These are phyloP conservation scores for Cutaneotrichosporon sp. DNA, from an alignment of 1,284 basidiomycete genomes.

Conservation along the genomic window DNA sequence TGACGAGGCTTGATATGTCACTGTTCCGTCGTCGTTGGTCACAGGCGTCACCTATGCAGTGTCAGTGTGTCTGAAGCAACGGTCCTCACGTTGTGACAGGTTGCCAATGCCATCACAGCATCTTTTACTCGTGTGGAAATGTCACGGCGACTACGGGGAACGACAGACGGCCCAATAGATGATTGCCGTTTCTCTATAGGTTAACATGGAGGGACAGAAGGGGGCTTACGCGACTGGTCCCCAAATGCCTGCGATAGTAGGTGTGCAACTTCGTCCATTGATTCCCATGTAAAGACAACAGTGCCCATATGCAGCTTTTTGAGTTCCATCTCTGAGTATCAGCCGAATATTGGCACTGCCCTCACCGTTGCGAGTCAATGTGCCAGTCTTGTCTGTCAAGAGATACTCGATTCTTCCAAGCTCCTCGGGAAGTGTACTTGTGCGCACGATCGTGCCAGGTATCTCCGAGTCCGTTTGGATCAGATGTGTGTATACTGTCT, in stretches of 20 bases:
- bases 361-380: constrained; percentile 94
- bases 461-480: constrained; percentile 93
- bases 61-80: too few species aligned
- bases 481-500: constrained; percentile 92
- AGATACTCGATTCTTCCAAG: constrained; percentile 94
- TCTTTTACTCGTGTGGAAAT: constrained; percentile 94
- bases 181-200: constrained; percentile 27
- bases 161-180: constrained; percentile 50
- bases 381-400: constrained; percentile 95
- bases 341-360: too few species aligned
- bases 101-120: constrained; percentile 83
- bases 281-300: constrained; percentile 91
- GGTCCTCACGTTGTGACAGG: constrained; percentile 83
- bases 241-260: constrained; percentile 79
- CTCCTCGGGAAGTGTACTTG: constrained; percentile 94
- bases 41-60: constrained; percentile 85
- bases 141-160: constrained; percentile 73
- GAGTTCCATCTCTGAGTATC: constrained; percentile 86
- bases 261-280: constrained; percentile 95
- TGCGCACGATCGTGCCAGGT: constrained; percentile 90
- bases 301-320: constrained; percentile 98
- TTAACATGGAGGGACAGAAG: background rate
- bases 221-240: constrained; percentile 40
- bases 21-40: constrained; percentile 81
- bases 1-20: constrained; percentile 97